Evolutionary conservation across 2,329 filamentous ascomycete species (phyloP).

Genomic region (Trichoderma cornu-damae): DNA sequence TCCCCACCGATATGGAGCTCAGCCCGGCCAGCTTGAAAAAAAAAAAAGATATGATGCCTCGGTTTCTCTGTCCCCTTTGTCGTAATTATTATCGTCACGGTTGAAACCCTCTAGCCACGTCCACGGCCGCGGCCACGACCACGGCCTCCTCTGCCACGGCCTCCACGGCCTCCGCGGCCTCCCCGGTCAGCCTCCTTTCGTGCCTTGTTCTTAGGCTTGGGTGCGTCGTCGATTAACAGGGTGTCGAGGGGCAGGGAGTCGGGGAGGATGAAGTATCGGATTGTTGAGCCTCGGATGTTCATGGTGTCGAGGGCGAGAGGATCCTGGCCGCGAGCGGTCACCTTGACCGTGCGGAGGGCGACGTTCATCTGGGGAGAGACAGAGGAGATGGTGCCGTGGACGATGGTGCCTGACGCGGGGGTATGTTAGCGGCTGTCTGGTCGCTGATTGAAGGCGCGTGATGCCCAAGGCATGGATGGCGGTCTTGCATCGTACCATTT

Average conservation of each 20-base stretch:
- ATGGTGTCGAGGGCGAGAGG: slow-evolving; percentile 87
- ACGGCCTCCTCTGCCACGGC: slow-evolving; percentile 41
- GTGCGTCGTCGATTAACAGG: slow-evolving; percentile 89
- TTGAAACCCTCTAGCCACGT: slow-evolving; percentile 22
- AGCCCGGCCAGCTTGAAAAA: not conserved
- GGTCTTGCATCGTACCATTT: slow-evolving; percentile 61
- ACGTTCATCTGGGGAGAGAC: slow-evolving; percentile 99
- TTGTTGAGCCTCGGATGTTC: slow-evolving; percentile 92
- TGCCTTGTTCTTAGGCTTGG: slow-evolving; percentile 99
- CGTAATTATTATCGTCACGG: slow-evolving; percentile 9
- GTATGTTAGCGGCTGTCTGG: slow-evolving; percentile 2
- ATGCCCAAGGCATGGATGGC: not conserved
- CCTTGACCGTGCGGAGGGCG: slow-evolving; percentile 89
- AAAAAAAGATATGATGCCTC: not conserved
- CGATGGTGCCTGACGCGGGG: slow-evolving; percentile 67
- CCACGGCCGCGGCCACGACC: slow-evolving; percentile 41
- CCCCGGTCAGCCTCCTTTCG: slow-evolving; percentile 75
- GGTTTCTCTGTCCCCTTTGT: not conserved
- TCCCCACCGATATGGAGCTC: not conserved
- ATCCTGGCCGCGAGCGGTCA: slow-evolving; percentile 85
- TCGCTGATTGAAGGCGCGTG: not conserved
- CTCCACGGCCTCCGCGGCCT: slow-evolving; percentile 48
- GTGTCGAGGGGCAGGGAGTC: slow-evolving; percentile 94
- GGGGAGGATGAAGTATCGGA: slow-evolving; percentile 93
- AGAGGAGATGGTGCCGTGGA: slow-evolving; percentile 93